A percentile compares a stretch with the other conserved stretches of the same genome.
phyloP scores from a whole-genome alignment of 306 rosid species.

The Luffa acutangula region DNA sequence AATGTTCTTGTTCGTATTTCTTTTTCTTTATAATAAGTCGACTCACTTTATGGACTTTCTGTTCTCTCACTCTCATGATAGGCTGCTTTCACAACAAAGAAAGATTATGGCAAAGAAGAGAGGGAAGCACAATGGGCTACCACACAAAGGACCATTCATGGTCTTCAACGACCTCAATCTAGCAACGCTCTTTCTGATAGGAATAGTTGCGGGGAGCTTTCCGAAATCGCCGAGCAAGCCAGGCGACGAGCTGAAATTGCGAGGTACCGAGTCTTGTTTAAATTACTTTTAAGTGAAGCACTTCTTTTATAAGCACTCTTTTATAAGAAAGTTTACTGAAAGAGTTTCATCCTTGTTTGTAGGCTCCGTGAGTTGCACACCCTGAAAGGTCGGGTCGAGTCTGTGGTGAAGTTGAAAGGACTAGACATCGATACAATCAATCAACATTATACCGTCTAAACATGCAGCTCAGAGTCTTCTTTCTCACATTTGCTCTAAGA shows the following conservation, averaged over 20 bases:
- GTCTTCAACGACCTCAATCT: constrained; percentile 89
- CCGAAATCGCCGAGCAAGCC: constrained; percentile 99
- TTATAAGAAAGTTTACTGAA: too few relatives aligned
- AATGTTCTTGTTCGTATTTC: background rate
- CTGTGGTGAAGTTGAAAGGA: constrained; percentile 97
- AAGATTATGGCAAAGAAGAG: constrained; percentile 97
- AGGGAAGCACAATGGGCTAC: constrained; percentile 99
- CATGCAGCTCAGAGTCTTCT: background rate
- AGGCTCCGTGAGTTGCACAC: constrained; percentile 82
- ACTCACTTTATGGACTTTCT: background rate
- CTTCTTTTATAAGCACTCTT: background rate
- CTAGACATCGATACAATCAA: constrained; percentile 85
- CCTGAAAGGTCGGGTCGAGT: constrained; percentile 92
- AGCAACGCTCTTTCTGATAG: constrained; percentile 52
- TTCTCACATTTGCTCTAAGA: background rate
- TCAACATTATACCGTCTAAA: constrained; percentile 83
- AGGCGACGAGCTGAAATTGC: constrained; percentile 95
- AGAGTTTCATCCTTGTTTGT: too few relatives aligned
- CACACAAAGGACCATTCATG: constrained; percentile 93
- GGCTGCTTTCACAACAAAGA: constrained; percentile 99
- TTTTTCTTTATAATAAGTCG: background rate
- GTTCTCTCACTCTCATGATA: constrained; percentile 13
- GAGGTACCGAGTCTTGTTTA: constrained; percentile 25
- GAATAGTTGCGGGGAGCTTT: constrained; percentile 70
- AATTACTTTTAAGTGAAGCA: background rate